Base-by-base conservation (phyloP, 139 green algal species). In the Ettlia oleoabundans region DNA sequence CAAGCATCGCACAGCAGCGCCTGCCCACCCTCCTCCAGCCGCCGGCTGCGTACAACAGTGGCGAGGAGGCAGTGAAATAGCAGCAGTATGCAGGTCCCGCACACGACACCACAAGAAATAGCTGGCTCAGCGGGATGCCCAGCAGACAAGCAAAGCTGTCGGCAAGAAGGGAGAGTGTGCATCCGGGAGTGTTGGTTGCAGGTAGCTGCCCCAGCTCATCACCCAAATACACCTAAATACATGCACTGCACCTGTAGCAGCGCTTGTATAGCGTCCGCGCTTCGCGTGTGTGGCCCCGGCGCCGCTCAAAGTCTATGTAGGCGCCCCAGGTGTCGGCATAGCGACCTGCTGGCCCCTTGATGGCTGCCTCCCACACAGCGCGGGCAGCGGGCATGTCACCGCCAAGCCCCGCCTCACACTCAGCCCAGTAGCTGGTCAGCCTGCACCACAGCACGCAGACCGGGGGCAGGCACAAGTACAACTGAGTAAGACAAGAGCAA, bases 371-470 rank as follows among this genome's bases (percentile, higher is more conserved):
- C 93, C 93, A 97, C 61, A 96, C 89, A 4, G 81, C 84, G 1
- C 90, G 61, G 6, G 92, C 92, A 18, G 86, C 90, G 21, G 69
- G 64, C 28, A 88, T 3, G 64, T 94, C 90, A 0, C 84, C 52
- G 15, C 80, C 68, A 41, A 95, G 28, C 37, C 80, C 43, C 37
- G 84, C 67, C 83, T 95, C 93, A 47, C 88, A 94, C 64, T 94
- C 87, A 4, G 91, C 89, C 88, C 88, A 93, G 84, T 96, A 97
- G 30, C 69, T 76, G 4, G 86, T 76, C 76, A 97, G 72, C 35
- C 85, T 84, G 75, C 90, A 77, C 19, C 22, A 7, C 2, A 6
- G 52, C 18, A 35, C 21, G 33, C 8, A 21, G 32, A 67, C 32
- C 21, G 71, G 3, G 19, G 40, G 0, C 21, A 38, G 19, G 40